phyloP scores from a whole-genome alignment of 768 basidiomycete species.

The Wakefieldia striispora region DNA sequence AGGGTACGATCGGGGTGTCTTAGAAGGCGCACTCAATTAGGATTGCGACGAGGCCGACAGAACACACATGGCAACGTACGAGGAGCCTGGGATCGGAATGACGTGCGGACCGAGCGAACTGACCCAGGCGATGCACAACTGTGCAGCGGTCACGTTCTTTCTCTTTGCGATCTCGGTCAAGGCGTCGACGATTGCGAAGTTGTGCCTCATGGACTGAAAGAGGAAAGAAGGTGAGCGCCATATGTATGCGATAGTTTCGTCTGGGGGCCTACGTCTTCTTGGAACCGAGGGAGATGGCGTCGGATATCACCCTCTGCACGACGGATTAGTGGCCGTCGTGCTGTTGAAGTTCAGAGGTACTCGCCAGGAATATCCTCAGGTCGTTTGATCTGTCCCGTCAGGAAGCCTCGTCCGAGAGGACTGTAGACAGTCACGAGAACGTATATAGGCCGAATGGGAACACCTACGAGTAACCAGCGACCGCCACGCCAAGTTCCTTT shows the following conservation, averaged over 20 bases:
- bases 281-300: slow-evolving; percentile 40
- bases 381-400: slow-evolving; percentile 49
- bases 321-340: slow-evolving; percentile 1
- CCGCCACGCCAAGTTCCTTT: slow-evolving; percentile 51
- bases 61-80: slow-evolving; percentile 22
- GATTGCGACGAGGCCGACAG: not conserved
- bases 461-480: slow-evolving; percentile 58
- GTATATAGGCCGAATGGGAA: too few species aligned
- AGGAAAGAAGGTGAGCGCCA: not conserved
- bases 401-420: slow-evolving; percentile 52
- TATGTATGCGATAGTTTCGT: slow-evolving; percentile 23
- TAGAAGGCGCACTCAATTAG: not conserved
- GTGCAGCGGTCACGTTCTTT: slow-evolving; percentile 41
- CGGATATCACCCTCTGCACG: slow-evolving; percentile 41
- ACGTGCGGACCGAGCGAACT: slow-evolving; percentile 36
- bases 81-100: slow-evolving; percentile 49
- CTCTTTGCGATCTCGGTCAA: slow-evolving; percentile 38
- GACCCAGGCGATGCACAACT: slow-evolving; percentile 45
- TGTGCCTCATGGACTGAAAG: slow-evolving; percentile 38
- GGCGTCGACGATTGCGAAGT: slow-evolving; percentile 43
- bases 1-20: slow-evolving; percentile 37
- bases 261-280: slow-evolving; percentile 33
- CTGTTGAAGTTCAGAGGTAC: not conserved
- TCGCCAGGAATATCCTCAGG: slow-evolving; percentile 34
- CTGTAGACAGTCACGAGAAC: slow-evolving; percentile 23